Evolutionary conservation across 1,139 yeast species (phyloP).

Genomic region (Suhomyces bribrorum): DNA sequence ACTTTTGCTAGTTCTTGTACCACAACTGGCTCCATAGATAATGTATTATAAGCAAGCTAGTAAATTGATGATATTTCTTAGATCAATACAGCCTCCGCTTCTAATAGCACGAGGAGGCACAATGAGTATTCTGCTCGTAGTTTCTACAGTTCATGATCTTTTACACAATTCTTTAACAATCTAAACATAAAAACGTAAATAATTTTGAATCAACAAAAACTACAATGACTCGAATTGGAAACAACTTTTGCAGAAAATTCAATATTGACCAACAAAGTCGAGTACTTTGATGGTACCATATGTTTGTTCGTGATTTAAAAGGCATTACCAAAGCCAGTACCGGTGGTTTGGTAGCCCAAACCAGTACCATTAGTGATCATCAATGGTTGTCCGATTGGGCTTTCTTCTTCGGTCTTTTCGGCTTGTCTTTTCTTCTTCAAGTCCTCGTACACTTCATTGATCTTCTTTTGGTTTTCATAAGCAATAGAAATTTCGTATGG

Average conservation of each 20-base stretch:
- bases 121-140: too few relatives aligned
- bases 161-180: conserved; percentile 1
- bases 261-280: background rate
- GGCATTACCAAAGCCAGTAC: conserved; percentile 66
- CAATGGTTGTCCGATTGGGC: conserved; percentile 52
- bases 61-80: too few relatives aligned
- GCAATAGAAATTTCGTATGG: conserved; percentile 86
- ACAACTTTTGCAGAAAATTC: conserved; percentile 3
- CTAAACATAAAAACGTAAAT: conserved; percentile 13
- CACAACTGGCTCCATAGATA: too few relatives aligned
- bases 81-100: too few relatives aligned
- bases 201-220: conserved; percentile 1
- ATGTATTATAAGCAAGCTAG: too few relatives aligned
- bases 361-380: conserved; percentile 66
- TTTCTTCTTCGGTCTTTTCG: conserved; percentile 54
- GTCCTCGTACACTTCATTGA: conserved; percentile 69
- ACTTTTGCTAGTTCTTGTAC: too few relatives aligned
- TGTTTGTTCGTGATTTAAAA: conserved; percentile 23
- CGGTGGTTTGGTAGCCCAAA: conserved; percentile 64
- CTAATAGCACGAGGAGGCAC: too few relatives aligned
- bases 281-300: background rate
- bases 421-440: conserved; percentile 68
- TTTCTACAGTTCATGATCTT: background rate
- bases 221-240: conserved; percentile 6
- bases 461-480: conserved; percentile 71